These are phyloP conservation scores for Pichia sp. DNA, from an alignment of 1,139 yeast species.

Conservation along the genomic window DNA sequence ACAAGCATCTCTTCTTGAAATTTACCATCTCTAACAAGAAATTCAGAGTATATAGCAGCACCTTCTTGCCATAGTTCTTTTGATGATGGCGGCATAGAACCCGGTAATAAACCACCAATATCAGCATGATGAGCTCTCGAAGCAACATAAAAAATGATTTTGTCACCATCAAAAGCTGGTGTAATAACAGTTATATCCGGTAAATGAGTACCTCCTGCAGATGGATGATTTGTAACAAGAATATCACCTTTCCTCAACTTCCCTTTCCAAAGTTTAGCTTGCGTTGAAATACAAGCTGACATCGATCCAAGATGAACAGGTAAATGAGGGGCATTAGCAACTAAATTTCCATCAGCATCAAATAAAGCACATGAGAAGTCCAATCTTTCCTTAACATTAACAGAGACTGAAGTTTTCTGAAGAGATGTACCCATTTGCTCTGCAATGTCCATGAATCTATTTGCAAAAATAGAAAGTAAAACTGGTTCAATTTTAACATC, in stretches of 20 bases:
- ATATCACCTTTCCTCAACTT: slow-evolving; percentile 50
- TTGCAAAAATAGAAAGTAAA: slow-evolving; percentile 51
- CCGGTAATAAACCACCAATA: slow-evolving; percentile 60
- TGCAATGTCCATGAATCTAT: slow-evolving; percentile 57
- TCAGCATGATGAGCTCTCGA: slow-evolving; percentile 65
- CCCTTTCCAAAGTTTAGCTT: slow-evolving; percentile 44
- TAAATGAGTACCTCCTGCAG: slow-evolving; percentile 56
- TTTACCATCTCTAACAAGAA: slow-evolving; percentile 46
- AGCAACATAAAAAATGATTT: slow-evolving; percentile 53
- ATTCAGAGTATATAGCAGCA: slow-evolving; percentile 49
- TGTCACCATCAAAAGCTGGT: slow-evolving; percentile 40
- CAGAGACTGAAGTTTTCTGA: slow-evolving; percentile 54
- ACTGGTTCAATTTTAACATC: slow-evolving; percentile 38
- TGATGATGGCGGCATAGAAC: slow-evolving; percentile 60
- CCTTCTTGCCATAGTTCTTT: slow-evolving; percentile 59
- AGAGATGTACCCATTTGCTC: slow-evolving; percentile 60
- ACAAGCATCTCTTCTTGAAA: slow-evolving; percentile 48
- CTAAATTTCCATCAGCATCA: slow-evolving; percentile 48
- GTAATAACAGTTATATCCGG: slow-evolving; percentile 78
- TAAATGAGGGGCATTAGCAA: slow-evolving; percentile 60
- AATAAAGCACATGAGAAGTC: slow-evolving; percentile 59
- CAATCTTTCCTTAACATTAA: slow-evolving; percentile 53
- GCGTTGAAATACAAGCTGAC: slow-evolving; percentile 54
- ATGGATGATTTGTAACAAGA: slow-evolving; percentile 50
- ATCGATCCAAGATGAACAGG: slow-evolving; percentile 60